Evolutionary conservation across 2,329 filamentous ascomycete species (phyloP), one percentile per base, ranked within the genome.

Genomic region (Chaetothyriales sp.): DNA sequence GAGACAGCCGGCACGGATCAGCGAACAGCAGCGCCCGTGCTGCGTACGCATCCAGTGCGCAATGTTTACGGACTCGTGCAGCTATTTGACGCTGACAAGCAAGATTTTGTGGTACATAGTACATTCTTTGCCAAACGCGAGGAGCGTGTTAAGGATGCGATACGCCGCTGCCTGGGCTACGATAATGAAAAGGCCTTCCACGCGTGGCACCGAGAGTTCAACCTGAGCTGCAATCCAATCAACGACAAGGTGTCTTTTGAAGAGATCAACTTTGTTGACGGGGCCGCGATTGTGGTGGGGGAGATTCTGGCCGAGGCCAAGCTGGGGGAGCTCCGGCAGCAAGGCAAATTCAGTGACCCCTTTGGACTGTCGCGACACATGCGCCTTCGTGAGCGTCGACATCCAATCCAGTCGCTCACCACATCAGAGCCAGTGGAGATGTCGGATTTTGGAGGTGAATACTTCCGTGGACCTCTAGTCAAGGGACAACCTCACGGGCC

Each of bases 381-480:
- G 9, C 54, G 48, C 13, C 57, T 57, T 55, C 54, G 55, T 4
- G 49, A 57, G 18, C 58, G 59, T 44, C 47, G 47, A 13, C 58
- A 61, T 52, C 59, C 59, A 1, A 46, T 57, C 6, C 29, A 47
- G 10, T 54, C 58, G 15, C 46, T 50, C 47, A 60, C 59, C 2
- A 58, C 51, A n/a, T 46, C 44, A n/a, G 54, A 54, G 13, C 67
- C 65, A 49, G 65, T 75, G 51, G 74, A 76, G 49, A 65, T 68
- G 56, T 73, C 74, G 49, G 77, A 79, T 57, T 76, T 73, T 5
- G 70, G 70, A 1, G 49, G 51, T 15, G 73, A 80, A 49, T 78
- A 73, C 63, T 81, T 78, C 65, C 72, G 70, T 48, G 78, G 78
- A 49, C 68, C 72, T 4, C 69, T 76, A 50, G 66, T 70, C 15